Base-by-base conservation (phyloP, 495 filamentous ascomycete species). In the Aspergillus coremiiformis region DNA sequence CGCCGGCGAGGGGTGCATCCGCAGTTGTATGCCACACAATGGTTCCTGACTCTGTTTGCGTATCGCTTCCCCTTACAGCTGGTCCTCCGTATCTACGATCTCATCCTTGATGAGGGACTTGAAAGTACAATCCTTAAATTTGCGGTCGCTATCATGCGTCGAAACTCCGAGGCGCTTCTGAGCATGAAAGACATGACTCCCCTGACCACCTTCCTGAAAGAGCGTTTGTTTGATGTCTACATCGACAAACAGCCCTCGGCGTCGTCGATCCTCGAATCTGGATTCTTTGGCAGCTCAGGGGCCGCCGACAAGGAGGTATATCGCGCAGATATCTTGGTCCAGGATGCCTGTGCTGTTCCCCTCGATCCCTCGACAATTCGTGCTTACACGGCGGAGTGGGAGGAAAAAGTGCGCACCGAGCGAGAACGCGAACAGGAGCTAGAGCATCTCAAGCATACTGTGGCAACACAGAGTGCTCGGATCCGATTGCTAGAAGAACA, bases 41-140 rank as follows among this genome's bases (percentile, higher is more conserved):
- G 93, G 93, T 97, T 97, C 68, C 81, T 99, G 39, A 99, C 93
- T 5, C 79, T 99, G n/a, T 99, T 99, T 62, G 91, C 93, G 14
- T 97, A 99, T 67, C 86, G 95, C 42, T 99, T 99, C 67, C 93
- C 93, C 11, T 76, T 99, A 8, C 93, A 99, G 63, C 80, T 99
- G 2, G 93, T 97, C 19, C 80, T 99, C 46, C 87, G 93, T 45
- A 90, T 99, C 27, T 97, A 97, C 70, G 93, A 99, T 67, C 77
- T 99, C 27, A 90, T 99, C 39, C 80, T 99, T 29, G 92, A 90
- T 58, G 93, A 99, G 70, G 93, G 93, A 3, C 73, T 99, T 14
- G 91, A 92, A 51, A 86, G 84, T 30, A 83, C 85, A 0, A 92
- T 99, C 53, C 74, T 97, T 48, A 93, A 90, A 57, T 97, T 99